These are phyloP conservation scores for Sporothrix protearum DNA, from an alignment of 2,329 filamentous ascomycete genomes.

Conservation along the genomic window DNA sequence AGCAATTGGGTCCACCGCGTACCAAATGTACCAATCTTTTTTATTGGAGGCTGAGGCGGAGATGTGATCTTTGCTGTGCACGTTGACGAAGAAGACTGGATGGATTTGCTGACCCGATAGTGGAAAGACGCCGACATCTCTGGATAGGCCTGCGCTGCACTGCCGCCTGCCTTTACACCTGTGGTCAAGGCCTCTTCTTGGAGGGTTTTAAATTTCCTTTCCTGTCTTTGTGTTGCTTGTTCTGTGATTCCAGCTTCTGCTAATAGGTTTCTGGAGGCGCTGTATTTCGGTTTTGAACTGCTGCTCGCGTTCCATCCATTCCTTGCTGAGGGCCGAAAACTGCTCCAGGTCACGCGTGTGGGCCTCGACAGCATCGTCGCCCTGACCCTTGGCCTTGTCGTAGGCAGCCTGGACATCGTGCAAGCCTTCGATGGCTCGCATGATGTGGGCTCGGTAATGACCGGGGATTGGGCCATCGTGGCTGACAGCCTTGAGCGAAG, in stretches of 20 bases:
- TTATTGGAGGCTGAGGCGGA: neutral
- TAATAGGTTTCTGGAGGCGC: conserved; percentile 36
- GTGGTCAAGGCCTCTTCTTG: too few species aligned
- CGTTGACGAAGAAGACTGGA: neutral
- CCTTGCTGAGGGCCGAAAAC: conserved; percentile 39
- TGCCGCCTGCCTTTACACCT: neutral
- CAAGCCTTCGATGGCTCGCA: conserved; percentile 40
- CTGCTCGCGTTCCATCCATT: conserved; percentile 40
- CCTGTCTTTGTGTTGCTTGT: neutral
- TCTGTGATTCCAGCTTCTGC: conserved; percentile 30
- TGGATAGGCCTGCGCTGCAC: neutral
- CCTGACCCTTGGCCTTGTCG: conserved; percentile 30
- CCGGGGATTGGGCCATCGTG: conserved; percentile 37
- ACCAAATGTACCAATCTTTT: neutral
- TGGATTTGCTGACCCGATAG: neutral
- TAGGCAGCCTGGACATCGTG: conserved; percentile 29
- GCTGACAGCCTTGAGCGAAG: neutral
- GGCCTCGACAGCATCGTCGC: conserved; percentile 33
- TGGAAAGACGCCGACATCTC: neutral
- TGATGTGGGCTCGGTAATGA: conserved; percentile 43
- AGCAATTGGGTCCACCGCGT: neutral
- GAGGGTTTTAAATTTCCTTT: neutral
- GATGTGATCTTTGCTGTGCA: neutral
- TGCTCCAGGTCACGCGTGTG: conserved; percentile 36
- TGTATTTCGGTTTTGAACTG: conserved; percentile 41